A percentile compares a stretch with the other conserved stretches of the same genome.
phyloP scores from a whole-genome alignment of 176 grass and related monocot genomes.

The Aegilops longissima region DNA sequence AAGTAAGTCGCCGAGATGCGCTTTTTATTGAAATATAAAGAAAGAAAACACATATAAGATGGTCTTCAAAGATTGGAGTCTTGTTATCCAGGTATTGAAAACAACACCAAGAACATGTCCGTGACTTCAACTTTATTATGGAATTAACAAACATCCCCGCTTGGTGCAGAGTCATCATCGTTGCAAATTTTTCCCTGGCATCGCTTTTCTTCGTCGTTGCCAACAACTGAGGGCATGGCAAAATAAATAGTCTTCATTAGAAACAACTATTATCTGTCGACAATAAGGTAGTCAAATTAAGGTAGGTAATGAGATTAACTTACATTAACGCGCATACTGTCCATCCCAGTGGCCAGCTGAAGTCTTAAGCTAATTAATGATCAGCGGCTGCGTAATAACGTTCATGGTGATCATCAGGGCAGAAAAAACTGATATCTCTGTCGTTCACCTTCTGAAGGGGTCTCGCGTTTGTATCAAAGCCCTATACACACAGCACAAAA shows the following conservation, averaged over 20 bases:
- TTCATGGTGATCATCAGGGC: not conserved
- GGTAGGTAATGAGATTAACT: not conserved
- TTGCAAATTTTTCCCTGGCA: not conserved
- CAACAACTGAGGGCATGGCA: not conserved
- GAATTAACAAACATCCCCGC: not conserved
- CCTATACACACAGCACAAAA: constrained; percentile 22
- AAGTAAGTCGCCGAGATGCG: not conserved
- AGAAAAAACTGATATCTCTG: constrained; percentile 47
- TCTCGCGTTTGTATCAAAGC: constrained; percentile 52
- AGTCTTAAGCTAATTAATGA: no score
- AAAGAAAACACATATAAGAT: not conserved
- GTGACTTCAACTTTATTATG: not conserved
- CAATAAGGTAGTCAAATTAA: not conserved
- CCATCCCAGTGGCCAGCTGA: not conserved
- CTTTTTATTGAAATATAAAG: not conserved
- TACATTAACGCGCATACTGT: not conserved
- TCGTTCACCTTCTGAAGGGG: constrained; percentile 47
- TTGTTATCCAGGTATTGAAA: not conserved
- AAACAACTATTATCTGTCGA: not conserved
- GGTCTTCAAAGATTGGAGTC: not conserved
- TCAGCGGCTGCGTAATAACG: not conserved
- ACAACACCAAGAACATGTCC: not conserved
- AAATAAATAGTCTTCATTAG: not conserved
- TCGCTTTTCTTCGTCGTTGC: not conserved
- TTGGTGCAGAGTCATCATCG: not conserved